phyloP scores from a whole-genome alignment of 305 asterid genomes.

The Rubia tinctorum region DNA sequence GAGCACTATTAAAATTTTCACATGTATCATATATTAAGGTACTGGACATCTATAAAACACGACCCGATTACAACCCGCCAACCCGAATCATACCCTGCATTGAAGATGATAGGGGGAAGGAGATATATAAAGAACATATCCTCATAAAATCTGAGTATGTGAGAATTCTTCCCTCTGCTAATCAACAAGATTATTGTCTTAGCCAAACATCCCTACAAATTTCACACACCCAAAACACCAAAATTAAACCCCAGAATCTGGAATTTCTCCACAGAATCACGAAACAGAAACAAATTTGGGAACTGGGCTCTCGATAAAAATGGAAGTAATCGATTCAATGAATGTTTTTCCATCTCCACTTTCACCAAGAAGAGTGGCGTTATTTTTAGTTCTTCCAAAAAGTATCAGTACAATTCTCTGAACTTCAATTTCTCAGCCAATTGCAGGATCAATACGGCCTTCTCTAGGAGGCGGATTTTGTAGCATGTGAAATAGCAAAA shows the following conservation, averaged over 20 bases:
- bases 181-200: slow-evolving; percentile 65
- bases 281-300: not conserved
- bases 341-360: no score
- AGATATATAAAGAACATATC: slow-evolving; percentile 88
- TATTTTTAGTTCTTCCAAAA: no score
- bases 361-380: no score
- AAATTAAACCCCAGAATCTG: not conserved
- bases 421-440: no score
- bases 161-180: slow-evolving; percentile 82
- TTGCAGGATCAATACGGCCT: no score
- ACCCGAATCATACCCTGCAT: slow-evolving; percentile 73
- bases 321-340: slow-evolving; percentile 91
- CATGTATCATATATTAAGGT: not conserved
- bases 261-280: not conserved
- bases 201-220: slow-evolving; percentile 48
- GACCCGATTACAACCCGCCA: not conserved
- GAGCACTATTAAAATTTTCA: not conserved
- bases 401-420: no score
- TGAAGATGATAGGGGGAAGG: slow-evolving; percentile 91
- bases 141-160: slow-evolving; percentile 79
- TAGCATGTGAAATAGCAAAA: not conserved
- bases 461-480: no score
- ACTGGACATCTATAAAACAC: not conserved
- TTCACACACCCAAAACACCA: not conserved
- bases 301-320: slow-evolving; percentile 44